Evolutionary conservation across 306 rosid genomes (phyloP), one percentile per base, ranked within the genome.

Genomic region (Prunus kanzakura): DNA sequence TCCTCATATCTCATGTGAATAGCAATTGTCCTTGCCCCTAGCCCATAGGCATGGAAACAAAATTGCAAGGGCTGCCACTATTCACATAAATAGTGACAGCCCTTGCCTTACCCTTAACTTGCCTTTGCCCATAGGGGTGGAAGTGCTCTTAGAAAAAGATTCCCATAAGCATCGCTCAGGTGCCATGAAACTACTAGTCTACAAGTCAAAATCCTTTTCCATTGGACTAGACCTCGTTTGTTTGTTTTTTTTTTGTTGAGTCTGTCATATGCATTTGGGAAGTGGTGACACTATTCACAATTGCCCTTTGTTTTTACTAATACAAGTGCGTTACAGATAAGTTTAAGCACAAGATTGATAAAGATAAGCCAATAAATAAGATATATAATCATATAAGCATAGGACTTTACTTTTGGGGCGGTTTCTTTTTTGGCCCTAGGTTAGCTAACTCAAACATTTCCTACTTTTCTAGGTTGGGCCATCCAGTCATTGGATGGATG

Each of bases 391-490:
- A 57, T 22, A 7, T 58, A 14, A 20, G 16, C 29, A 19, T 41
- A 41, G 22, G 55, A 38, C 65, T 38, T 8, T 41, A 13, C 54
- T 57, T 23, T 73, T 41, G 62, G 74, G 62, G 15, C 16, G 74
- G 27, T 29, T 16, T 61, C 2, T 58, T 1, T 22, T 43, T 20
- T 30, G 11, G n/a, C 32, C 15, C 38, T n/a, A 32, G 22, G 20
- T 71, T 54, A n/a, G 35, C 51, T 71, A 35, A 20, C 63, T 30
- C 63, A 71, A 29, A 58, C 45, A 14, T 52, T n/a, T 30, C 14
- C 3, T 32, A 54, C 64, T 35, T 55, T 71, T 54, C 75, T 71
- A 35, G 76, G 8, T 32, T 71, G 75, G 64, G 10, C 55, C 75
- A 12, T 20, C 64, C 20, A 20, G 64, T 56, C 12, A 55, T 23